Evolutionary conservation across 2,329 filamentous ascomycete genomes (phyloP).

Genomic region (Cadophora sp.): DNA sequence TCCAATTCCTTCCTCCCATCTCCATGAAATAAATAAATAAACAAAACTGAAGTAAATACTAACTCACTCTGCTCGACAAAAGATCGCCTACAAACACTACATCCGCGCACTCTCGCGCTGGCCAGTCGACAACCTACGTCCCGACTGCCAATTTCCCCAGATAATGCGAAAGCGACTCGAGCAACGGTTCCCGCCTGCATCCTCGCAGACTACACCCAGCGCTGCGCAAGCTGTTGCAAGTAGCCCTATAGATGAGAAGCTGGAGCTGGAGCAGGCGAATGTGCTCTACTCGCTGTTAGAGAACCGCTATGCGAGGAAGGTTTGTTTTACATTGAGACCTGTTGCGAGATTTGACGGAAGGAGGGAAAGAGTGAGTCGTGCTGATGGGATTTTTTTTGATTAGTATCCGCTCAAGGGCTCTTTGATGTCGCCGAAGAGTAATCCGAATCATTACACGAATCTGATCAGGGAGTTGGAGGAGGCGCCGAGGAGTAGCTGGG

Average conservation of each 20-base stretch:
- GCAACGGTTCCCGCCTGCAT: conserved; percentile 37
- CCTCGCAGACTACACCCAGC: conserved; percentile 26
- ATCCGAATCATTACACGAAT: conserved; percentile 69
- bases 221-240: conserved; percentile 16
- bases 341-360: neutral
- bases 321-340: conserved; percentile 41
- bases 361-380: neutral
- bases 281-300: conserved; percentile 65
- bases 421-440: conserved; percentile 64
- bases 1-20: neutral
- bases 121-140: conserved; percentile 69
- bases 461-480: conserved; percentile 67
- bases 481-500: conserved; percentile 63
- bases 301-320: conserved; percentile 64
- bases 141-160: conserved; percentile 67
- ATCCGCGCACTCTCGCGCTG: conserved; percentile 61
- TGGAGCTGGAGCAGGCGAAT: conserved; percentile 63
- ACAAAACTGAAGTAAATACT: neutral
- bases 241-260: conserved; percentile 49
- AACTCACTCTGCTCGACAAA: neutral
- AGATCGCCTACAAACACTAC: conserved; percentile 57
- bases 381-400: conserved; percentile 1
- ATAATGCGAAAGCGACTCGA: conserved; percentile 57
- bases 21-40: neutral
- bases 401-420: conserved; percentile 57